Conservation (phyloP, 352 stramenopile species). For the Discostella stelligera region DNA sequence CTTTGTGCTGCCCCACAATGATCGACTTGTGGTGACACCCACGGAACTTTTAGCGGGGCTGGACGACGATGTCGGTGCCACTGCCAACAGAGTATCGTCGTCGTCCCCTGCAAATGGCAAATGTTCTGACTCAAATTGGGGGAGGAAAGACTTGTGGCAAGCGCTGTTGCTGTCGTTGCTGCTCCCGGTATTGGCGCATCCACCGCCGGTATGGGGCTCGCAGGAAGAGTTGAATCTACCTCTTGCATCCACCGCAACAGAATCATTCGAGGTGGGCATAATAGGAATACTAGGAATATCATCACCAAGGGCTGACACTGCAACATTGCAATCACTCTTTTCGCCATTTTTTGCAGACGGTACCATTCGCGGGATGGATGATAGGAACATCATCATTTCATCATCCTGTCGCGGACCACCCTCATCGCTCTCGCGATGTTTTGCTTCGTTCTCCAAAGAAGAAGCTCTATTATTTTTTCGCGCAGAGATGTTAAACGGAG, state of each 20-base stretch:
- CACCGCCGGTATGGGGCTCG: background rate
- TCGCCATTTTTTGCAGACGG: slow-evolving; percentile 13
- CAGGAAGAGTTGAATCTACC: background rate
- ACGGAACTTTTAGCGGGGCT: slow-evolving; percentile 6
- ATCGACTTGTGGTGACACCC: slow-evolving; percentile 11
- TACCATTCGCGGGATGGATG: slow-evolving; percentile 43
- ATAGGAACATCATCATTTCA: slow-evolving; percentile 27
- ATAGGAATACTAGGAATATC: slow-evolving; percentile 5
- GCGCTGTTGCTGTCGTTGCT: background rate
- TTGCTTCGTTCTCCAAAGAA: background rate
- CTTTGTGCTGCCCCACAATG: slow-evolving; percentile 23
- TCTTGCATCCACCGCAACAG: background rate
- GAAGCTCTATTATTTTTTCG: background rate
- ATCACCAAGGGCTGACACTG: slow-evolving; percentile 18
- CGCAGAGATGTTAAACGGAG: slow-evolving; percentile 27
- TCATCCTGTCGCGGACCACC: slow-evolving; percentile 4
- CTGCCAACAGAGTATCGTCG: slow-evolving; percentile 10
- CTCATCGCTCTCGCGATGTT: background rate
- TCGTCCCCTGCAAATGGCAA: slow-evolving; percentile 43
- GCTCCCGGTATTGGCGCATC: background rate
- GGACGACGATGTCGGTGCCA: slow-evolving; percentile 1
- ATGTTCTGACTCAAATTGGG: slow-evolving; percentile 19
- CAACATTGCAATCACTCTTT: slow-evolving; percentile 16
- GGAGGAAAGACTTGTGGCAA: slow-evolving; percentile 4
- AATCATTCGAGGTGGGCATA: background rate